These are phyloP conservation scores for Hypoxylon sp. DNA, from an alignment of 2,329 filamentous ascomycete genomes.

Conservation along the genomic window DNA sequence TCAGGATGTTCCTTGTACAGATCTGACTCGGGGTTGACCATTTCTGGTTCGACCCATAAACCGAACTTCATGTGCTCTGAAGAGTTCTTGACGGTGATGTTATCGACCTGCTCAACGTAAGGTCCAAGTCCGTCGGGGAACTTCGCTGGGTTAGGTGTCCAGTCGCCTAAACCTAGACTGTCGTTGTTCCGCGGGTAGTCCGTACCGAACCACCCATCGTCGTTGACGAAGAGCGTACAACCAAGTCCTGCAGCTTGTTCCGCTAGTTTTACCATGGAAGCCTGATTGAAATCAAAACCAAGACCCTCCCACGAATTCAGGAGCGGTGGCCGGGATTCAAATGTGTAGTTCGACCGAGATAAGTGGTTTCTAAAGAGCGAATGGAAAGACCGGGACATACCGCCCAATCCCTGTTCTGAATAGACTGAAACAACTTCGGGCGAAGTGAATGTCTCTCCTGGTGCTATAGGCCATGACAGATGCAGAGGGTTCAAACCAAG, in stretches of 20 bases:
- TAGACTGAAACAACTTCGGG: conserved; percentile 74
- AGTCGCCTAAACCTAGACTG: conserved; percentile 71
- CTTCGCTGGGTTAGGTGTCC: conserved; percentile 68
- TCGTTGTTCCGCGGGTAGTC: conserved; percentile 71
- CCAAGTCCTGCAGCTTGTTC: conserved; percentile 69
- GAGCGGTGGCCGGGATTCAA: conserved; percentile 62
- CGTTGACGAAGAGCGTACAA: conserved; percentile 72
- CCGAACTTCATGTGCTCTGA: conserved; percentile 68
- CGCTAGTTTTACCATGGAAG: conserved; percentile 66
- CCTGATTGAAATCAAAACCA: conserved; percentile 69
- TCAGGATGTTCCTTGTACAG: conserved; percentile 73
- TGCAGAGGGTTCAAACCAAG: conserved; percentile 72
- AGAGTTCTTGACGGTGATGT: conserved; percentile 61
- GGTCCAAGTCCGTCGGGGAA: conserved; percentile 69
- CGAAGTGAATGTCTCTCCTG: conserved; percentile 69
- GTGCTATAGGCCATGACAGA: conserved; percentile 67
- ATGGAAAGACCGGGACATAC: conserved; percentile 73
- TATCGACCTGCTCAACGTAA: conserved; percentile 64
- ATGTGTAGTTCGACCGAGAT: conserved; percentile 65
- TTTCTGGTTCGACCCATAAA: conserved; percentile 76
- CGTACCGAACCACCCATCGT: conserved; percentile 77
- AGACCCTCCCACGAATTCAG: conserved; percentile 77
- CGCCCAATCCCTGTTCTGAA: conserved; percentile 68
- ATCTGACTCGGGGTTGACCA: conserved; percentile 73
- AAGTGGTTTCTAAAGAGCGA: conserved; percentile 72